phyloP scores from a whole-genome alignment of 768 basidiomycete genomes.

The Boletus sp. region DNA sequence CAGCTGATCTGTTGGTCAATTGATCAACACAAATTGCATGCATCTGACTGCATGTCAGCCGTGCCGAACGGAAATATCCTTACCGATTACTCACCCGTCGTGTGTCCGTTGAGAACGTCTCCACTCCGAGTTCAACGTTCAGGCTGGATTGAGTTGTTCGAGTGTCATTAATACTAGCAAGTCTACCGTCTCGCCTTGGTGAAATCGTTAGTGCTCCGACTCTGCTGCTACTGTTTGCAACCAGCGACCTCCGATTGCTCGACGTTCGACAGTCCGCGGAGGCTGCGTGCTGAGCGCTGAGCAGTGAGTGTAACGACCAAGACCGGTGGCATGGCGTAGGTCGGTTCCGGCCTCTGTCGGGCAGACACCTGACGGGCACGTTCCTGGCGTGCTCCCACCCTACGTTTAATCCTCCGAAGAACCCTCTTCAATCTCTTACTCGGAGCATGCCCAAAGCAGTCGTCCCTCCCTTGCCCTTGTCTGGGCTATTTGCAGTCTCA shows the following conservation, averaged over 20 bases:
- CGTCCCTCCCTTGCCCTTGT: slow-evolving; percentile 56
- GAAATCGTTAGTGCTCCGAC: not conserved
- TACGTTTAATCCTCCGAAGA: not conserved
- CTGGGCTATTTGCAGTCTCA: slow-evolving; percentile 79
- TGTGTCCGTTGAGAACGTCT: not conserved
- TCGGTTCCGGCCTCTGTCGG: not conserved
- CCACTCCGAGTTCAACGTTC: not conserved
- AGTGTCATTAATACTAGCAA: not conserved
- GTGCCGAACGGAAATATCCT: not conserved
- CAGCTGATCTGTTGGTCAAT: not conserved
- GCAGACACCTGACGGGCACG: not conserved
- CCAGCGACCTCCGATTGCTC: not conserved
- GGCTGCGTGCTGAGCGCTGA: not conserved
- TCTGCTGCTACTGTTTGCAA: not conserved
- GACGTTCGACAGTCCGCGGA: not conserved
- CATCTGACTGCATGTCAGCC: not conserved
- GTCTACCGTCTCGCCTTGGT: not conserved
- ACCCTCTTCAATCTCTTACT: not conserved
- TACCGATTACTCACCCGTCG: not conserved
- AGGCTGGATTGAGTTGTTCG: not conserved
- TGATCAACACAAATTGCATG: not conserved
- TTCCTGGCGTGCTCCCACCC: not conserved
- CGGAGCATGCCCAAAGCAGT: slow-evolving; percentile 65
- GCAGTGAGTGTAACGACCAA: not conserved
- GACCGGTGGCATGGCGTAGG: not conserved